Conservation (phyloP, 2,329 filamentous ascomycete genomes). For the Nakataea oryzae region DNA sequence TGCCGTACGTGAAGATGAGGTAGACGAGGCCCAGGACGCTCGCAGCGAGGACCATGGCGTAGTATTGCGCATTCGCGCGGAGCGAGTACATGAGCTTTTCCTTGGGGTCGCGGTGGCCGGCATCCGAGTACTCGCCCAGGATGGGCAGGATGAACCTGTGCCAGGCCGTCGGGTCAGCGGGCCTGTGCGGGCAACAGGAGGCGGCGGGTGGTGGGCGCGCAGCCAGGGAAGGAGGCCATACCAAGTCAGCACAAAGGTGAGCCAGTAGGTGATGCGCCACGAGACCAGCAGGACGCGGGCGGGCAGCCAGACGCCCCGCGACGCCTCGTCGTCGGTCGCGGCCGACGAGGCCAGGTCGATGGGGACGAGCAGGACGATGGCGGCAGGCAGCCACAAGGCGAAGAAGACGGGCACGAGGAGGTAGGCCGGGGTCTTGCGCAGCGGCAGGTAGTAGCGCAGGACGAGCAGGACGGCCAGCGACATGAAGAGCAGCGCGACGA, state of each 20-base stretch:
- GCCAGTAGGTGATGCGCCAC: conserved; percentile 95
- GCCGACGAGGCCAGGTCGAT: conserved; percentile 90
- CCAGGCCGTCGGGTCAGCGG: neutral
- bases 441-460: conserved; percentile 78
- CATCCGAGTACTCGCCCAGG: conserved; percentile 88
- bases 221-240: conserved; percentile 23
- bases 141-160: conserved; percentile 79
- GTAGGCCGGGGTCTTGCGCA: conserved; percentile 84
- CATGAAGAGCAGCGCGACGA: conserved; percentile 61
- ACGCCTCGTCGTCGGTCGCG: conserved; percentile 56
- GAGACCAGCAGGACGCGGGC: conserved; percentile 68
- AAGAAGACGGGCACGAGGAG: conserved; percentile 90
- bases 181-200: neutral
- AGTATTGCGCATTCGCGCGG: conserved; percentile 79
- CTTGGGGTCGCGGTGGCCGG: conserved; percentile 80
- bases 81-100: conserved; percentile 76
- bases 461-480: conserved; percentile 72
- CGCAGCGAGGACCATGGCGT: conserved; percentile 65
- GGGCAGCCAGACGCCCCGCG: conserved; percentile 80
- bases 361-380: conserved; percentile 83
- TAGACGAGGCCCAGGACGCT: conserved; percentile 69
- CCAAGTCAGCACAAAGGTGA: conserved; percentile 94
- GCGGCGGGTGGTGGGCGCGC: conserved; percentile 2
- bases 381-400: conserved; percentile 84
- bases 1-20: conserved; percentile 68